phyloP scores from a whole-genome alignment of 768 basidiomycete genomes.

The Suillus subalutaceus region DNA sequence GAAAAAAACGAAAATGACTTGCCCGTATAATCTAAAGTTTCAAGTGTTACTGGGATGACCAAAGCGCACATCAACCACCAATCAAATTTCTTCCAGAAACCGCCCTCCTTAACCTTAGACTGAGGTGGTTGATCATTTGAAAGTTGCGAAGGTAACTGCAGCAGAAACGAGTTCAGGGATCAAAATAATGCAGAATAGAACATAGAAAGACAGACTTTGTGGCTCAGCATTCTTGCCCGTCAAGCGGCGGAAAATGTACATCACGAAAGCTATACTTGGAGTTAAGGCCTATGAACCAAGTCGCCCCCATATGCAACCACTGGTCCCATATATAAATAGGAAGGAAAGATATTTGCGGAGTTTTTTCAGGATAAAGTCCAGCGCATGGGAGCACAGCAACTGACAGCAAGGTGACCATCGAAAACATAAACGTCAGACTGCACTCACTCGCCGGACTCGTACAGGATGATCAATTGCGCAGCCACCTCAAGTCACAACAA shows the following conservation, averaged over 20 bases:
- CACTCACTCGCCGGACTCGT: no score
- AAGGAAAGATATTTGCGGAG: background rate
- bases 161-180: background rate
- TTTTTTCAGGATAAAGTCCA: background rate
- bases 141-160: background rate
- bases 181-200: background rate
- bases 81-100: conserved; percentile 31
- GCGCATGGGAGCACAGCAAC: background rate
- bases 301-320: background rate
- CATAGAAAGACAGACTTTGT: background rate
- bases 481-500: no score
- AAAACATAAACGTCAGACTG: background rate
- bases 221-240: background rate
- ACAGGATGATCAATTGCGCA: no score
- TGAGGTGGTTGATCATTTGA: conserved; percentile 1
- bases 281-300: background rate
- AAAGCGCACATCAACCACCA: conserved; percentile 39
- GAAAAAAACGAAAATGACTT: background rate
- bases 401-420: background rate
- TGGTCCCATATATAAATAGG: background rate
- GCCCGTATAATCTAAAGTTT: conserved; percentile 37
- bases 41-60: conserved; percentile 45
- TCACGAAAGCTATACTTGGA: background rate
- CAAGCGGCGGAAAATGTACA: background rate
- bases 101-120: conserved; percentile 1